A percentile compares a stretch with the other conserved stretches of the same genome.
Conservation (phyloP, 2,329 filamentous ascomycete genomes). For the Leptoxyphium fumago region DNA sequence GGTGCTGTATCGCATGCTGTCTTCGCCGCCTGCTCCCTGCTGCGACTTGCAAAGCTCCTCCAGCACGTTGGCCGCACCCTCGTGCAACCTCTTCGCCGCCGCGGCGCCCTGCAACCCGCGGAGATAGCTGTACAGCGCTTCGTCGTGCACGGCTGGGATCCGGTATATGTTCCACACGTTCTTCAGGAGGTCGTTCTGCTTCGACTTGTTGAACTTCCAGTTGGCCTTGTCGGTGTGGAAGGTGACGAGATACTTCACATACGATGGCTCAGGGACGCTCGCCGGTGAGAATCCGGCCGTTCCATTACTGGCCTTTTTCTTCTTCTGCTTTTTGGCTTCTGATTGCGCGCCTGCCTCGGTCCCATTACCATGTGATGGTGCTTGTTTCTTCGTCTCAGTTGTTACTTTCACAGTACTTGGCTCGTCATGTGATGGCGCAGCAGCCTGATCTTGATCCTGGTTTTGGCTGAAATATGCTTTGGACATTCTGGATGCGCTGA, state of each 20-base stretch:
- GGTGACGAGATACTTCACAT: conserved; percentile 61
- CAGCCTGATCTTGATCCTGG: conserved; percentile 1
- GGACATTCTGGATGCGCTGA: conserved; percentile 37
- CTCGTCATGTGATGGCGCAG: conserved; percentile 1
- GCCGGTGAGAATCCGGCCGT: conserved; percentile 3
- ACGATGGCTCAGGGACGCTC: conserved; percentile 31
- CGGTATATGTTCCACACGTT: conserved; percentile 59
- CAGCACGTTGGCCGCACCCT: conserved; percentile 49
- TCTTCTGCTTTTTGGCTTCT: conserved; percentile 19
- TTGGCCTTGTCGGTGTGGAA: conserved; percentile 54
- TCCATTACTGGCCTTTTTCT: conserved; percentile 17
- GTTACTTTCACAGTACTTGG: conserved; percentile 2
- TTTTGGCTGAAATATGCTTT: conserved; percentile 28
- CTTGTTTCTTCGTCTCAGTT: neutral
- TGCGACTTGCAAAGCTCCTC: conserved; percentile 40
- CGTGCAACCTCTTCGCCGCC: conserved; percentile 48
- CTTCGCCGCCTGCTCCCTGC: conserved; percentile 26
- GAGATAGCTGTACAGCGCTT: conserved; percentile 62
- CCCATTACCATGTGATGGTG: neutral
- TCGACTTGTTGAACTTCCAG: conserved; percentile 97
- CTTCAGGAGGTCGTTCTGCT: conserved; percentile 73
- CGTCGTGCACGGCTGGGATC: conserved; percentile 55
- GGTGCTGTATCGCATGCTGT: conserved; percentile 21
- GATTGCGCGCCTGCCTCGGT: conserved; percentile 1
- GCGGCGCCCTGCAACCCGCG: conserved; percentile 62